Evolutionary conservation across 2,329 filamentous ascomycete genomes (phyloP).

Genomic region (Orbilia oligospora): DNA sequence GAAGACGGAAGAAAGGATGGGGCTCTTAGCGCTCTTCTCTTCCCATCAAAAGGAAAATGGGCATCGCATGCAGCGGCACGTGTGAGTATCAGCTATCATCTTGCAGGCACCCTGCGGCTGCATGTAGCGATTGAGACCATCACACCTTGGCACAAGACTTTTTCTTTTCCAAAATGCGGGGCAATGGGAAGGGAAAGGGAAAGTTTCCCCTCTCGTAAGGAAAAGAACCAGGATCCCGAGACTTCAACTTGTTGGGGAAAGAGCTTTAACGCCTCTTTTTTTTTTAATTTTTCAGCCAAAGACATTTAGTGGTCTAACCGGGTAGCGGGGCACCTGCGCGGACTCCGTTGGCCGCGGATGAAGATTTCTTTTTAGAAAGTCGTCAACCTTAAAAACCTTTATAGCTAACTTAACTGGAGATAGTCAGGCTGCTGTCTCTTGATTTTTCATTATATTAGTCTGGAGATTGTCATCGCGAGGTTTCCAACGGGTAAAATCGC

Average conservation of each 20-base stretch:
- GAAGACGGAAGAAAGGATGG: conserved; percentile 6
- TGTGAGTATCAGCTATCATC: conserved; percentile 58
- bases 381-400: neutral
- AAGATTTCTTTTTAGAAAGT: conserved; percentile 3
- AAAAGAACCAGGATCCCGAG: conserved; percentile 22
- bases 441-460: neutral
- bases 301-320: neutral
- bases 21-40: conserved; percentile 25
- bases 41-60: conserved; percentile 30
- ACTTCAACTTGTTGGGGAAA: conserved; percentile 15
- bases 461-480: conserved; percentile 20
- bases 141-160: conserved; percentile 49
- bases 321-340: conserved; percentile 29
- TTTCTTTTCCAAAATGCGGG: conserved; percentile 55
- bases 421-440: conserved; percentile 6
- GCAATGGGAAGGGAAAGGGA: conserved; percentile 35
- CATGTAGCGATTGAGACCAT: conserved; percentile 45
- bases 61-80: conserved; percentile 59
- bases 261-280: neutral
- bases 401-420: conserved; percentile 17
- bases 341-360: conserved; percentile 14
- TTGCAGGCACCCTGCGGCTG: conserved; percentile 57
- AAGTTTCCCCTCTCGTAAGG: conserved; percentile 26
- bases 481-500: conserved; percentile 48
- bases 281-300: neutral